Conservation (phyloP, 78 protist species). For the Dictyostelium brefeldianum region DNA sequence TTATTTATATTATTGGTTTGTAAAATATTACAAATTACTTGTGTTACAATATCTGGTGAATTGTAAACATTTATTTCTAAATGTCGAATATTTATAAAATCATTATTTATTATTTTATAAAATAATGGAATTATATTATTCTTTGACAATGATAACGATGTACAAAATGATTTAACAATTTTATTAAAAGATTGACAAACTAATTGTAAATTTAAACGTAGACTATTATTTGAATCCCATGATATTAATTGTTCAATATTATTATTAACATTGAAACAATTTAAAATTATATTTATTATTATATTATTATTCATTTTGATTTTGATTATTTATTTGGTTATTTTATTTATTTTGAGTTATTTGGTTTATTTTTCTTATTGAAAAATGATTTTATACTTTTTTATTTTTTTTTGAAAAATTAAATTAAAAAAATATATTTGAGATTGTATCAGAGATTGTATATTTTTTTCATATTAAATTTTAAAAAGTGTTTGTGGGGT, state of each 20-base stretch:
- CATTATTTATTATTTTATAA: background rate
- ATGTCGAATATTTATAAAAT: background rate
- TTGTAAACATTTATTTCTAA: background rate
- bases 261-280: background rate
- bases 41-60: background rate
- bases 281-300: background rate
- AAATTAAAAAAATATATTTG: too few species aligned
- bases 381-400: too few species aligned
- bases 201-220: background rate
- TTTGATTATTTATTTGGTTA: background rate
- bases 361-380: background rate
- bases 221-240: conserved; percentile 4
- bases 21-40: background rate
- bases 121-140: conserved; percentile 7
- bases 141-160: conserved; percentile 11
- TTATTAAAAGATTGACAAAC: background rate
- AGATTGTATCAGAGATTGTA: too few species aligned
- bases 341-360: background rate
- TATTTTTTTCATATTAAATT: too few species aligned
- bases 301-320: background rate
- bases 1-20: background rate
- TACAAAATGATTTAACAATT: background rate
- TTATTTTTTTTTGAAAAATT: too few species aligned
- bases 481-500: too few species aligned
- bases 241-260: background rate